Conservation (phyloP, 108 stramenopile genomes). For the Parmales sp. region DNA sequence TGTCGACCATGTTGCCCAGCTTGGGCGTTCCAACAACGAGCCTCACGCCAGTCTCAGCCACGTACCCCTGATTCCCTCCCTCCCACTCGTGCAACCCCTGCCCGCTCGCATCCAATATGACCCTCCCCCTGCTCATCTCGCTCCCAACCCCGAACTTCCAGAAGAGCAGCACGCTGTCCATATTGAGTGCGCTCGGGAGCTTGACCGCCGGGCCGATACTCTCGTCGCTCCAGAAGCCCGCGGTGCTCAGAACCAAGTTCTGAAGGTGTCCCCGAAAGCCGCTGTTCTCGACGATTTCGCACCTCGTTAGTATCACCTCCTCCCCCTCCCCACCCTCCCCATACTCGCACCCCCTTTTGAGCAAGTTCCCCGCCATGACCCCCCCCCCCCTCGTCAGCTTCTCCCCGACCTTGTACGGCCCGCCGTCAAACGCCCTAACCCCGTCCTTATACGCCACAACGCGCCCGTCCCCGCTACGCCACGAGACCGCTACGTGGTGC, state of each 20-base stretch:
- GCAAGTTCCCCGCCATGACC: not conserved
- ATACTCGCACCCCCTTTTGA: not conserved
- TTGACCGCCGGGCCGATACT: not conserved
- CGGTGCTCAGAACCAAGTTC: not conserved
- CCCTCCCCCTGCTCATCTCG: not conserved
- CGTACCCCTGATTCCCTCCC: slow-evolving; percentile 1
- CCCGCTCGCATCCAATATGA: not conserved
- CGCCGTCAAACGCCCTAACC: not conserved
- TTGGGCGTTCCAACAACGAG: not conserved
- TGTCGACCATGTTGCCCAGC: not conserved
- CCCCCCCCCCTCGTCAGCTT: not conserved
- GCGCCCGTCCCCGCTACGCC: slow-evolving; percentile 1
- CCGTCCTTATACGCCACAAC: not conserved
- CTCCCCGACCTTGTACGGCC: not conserved
- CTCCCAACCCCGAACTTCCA: not conserved
- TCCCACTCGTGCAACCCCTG: not conserved
- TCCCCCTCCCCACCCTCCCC: not conserved
- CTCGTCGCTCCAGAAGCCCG: not conserved
- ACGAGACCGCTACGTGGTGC: not conserved
- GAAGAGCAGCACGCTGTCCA: not conserved
- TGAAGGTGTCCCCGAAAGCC: not conserved
- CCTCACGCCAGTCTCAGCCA: not conserved
- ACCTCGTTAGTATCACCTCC: not conserved
- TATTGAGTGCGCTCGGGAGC: not conserved
- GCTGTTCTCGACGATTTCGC: not conserved